Evolutionary conservation across 495 filamentous ascomycete species (phyloP).

Genomic region (Cercophora scortea): DNA sequence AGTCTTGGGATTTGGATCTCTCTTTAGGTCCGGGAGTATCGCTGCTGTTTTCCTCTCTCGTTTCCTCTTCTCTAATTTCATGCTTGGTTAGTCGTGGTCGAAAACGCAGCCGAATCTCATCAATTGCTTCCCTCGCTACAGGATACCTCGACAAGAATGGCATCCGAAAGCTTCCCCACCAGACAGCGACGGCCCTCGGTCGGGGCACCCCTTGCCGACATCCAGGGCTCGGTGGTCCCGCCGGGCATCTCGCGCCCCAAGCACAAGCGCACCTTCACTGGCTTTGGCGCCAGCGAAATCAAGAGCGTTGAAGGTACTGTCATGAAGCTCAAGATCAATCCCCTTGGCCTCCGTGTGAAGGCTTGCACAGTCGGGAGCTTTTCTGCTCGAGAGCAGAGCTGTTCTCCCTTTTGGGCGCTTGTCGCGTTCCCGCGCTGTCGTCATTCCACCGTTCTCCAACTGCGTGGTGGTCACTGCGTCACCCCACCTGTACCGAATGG

Average conservation of each 20-base stretch:
- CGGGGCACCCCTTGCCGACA: slow-evolving; percentile 71
- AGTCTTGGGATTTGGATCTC: neutral
- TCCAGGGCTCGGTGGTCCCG: slow-evolving; percentile 73
- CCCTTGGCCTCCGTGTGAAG: too few species aligned
- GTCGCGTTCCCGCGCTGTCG: neutral
- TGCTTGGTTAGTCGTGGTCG: too few species aligned
- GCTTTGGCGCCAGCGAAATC: slow-evolving; percentile 83
- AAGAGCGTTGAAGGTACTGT: slow-evolving; percentile 73
- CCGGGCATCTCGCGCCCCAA: slow-evolving; percentile 70
- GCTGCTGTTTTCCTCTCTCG: too few species aligned
- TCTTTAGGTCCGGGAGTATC: neutral
- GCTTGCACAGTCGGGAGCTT: neutral
- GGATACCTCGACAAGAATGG: slow-evolving; percentile 18
- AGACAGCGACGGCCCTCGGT: slow-evolving; percentile 63
- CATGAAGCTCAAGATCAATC: neutral
- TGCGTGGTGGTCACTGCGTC: neutral
- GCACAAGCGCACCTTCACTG: slow-evolving; percentile 90
- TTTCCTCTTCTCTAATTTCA: too few species aligned
- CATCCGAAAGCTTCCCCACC: slow-evolving; percentile 26
- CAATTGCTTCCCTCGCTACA: neutral
- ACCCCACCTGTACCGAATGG: neutral
- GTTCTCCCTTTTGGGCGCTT: neutral
- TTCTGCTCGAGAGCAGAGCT: neutral
- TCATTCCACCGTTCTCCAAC: neutral
- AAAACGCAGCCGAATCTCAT: neutral